These are phyloP conservation scores for Calonectria pteridis DNA, from an alignment of 2,329 filamentous ascomycete genomes.

Conservation along the genomic window DNA sequence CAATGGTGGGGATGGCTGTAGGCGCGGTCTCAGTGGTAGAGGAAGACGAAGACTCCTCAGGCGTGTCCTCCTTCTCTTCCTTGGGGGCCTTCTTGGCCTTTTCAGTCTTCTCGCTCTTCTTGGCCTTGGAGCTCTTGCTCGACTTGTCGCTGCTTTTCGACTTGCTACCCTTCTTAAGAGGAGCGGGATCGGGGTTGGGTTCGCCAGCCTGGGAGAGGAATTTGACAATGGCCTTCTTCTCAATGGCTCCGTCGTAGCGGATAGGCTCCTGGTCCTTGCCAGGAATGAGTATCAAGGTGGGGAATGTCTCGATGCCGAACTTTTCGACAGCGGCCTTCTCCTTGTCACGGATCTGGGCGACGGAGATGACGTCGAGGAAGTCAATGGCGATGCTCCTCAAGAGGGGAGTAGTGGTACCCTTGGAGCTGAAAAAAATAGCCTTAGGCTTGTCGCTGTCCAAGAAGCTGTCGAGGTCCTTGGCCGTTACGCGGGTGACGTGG, in stretches of 20 bases:
- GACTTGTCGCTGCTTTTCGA: slow-evolving; percentile 52
- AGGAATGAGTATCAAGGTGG: slow-evolving; percentile 83
- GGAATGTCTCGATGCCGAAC: slow-evolving; percentile 84
- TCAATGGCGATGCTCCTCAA: slow-evolving; percentile 90
- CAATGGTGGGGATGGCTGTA: slow-evolving; percentile 55
- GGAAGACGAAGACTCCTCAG: slow-evolving; percentile 38
- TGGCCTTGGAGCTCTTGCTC: slow-evolving; percentile 54
- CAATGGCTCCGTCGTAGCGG: slow-evolving; percentile 84
- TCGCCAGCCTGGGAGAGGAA: slow-evolving; percentile 85
- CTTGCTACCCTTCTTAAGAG: slow-evolving; percentile 56
- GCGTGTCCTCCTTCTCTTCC: slow-evolving; percentile 43
- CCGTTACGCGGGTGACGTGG: slow-evolving; percentile 84
- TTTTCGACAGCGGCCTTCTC: slow-evolving; percentile 78
- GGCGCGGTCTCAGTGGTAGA: slow-evolving; percentile 35
- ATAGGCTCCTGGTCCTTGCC: slow-evolving; percentile 76
- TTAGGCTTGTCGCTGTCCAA: slow-evolving; percentile 80
- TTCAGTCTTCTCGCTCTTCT: slow-evolving; percentile 46
- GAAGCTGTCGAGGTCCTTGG: slow-evolving; percentile 84
- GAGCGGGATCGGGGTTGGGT: slow-evolving; percentile 80
- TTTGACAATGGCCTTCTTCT: slow-evolving; percentile 83
- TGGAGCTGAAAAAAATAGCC: slow-evolving; percentile 93
- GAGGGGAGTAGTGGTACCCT: slow-evolving; percentile 86
- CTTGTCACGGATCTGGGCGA: slow-evolving; percentile 88
- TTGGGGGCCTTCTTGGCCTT: slow-evolving; percentile 49
- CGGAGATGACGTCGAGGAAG: slow-evolving; percentile 81